Conservation (phyloP, 1,139 yeast genomes). For the Taphrina betulina region DNA sequence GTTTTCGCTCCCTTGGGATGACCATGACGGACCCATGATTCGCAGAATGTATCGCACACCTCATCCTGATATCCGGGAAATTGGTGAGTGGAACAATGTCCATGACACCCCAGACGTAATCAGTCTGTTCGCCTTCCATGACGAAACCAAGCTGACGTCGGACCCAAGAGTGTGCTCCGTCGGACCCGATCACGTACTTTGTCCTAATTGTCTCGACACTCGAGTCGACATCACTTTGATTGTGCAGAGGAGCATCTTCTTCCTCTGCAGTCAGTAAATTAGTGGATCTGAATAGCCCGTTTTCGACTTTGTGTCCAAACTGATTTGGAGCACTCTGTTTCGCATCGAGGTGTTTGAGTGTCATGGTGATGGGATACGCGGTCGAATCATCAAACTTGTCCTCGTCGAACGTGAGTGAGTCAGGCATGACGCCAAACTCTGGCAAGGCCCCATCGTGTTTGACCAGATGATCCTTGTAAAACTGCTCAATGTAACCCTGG, state of each 20-base stretch:
- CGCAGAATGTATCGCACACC: constrained; percentile 47
- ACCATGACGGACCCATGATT: constrained; percentile 45
- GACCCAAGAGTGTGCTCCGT: constrained; percentile 49
- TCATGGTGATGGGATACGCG: neutral
- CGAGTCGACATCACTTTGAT: neutral
- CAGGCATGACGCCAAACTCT: constrained; percentile 44
- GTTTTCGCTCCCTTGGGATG: too few species aligned
- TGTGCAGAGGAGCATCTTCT: too few species aligned
- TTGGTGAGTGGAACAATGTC: constrained; percentile 47
- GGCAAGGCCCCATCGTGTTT: constrained; percentile 41
- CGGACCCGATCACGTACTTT: constrained; percentile 47
- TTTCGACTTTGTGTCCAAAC: neutral
- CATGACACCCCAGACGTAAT: constrained; percentile 48
- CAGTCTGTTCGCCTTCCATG: constrained; percentile 48
- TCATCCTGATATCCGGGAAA: constrained; percentile 47
- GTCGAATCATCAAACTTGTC: neutral
- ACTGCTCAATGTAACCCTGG: constrained; percentile 46
- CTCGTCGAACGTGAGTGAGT: constrained; percentile 39
- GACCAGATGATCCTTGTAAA: constrained; percentile 43
- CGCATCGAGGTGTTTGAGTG: neutral
- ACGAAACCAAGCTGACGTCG: constrained; percentile 41
- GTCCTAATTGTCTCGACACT: constrained; percentile 40
- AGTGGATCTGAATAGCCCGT: neutral
- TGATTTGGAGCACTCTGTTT: neutral
- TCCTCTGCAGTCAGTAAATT: too few species aligned